phyloP scores from a whole-genome alignment of 2,329 filamentous ascomycete genomes.

The Cercospora sp. region DNA sequence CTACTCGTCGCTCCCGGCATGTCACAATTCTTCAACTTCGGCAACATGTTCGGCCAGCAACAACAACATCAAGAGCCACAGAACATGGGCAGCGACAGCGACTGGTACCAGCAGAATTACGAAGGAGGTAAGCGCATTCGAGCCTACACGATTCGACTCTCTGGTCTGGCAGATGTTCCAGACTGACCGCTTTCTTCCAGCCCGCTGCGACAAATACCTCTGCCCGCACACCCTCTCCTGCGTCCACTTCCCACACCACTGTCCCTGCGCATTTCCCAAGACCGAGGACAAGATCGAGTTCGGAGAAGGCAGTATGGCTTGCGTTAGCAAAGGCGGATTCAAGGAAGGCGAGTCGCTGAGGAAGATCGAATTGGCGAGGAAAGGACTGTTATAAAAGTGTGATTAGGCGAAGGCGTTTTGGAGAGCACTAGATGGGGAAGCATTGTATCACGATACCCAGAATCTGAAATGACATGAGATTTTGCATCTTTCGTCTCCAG shows the following conservation, averaged over 20 bases:
- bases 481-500: background rate
- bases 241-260: conserved; percentile 95
- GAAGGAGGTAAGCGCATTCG: conserved; percentile 58
- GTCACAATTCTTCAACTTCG: conserved; percentile 90
- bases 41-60: conserved; percentile 83
- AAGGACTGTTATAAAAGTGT: conserved; percentile 64
- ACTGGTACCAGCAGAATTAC: conserved; percentile 73
- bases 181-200: conserved; percentile 44
- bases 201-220: conserved; percentile 89
- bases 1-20: conserved; percentile 60
- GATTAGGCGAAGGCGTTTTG: background rate
- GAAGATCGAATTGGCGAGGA: conserved; percentile 78
- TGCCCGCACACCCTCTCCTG: conserved; percentile 93
- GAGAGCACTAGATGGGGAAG: background rate
- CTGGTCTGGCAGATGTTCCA: background rate
- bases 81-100: conserved; percentile 81
- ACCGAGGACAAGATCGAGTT: conserved; percentile 68
- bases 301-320: conserved; percentile 71
- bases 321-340: conserved; percentile 74
- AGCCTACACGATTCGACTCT: too few species aligned
- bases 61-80: conserved; percentile 64
- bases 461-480: background rate
- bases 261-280: conserved; percentile 78
- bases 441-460: conserved; percentile 6
- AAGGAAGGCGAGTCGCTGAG: conserved; percentile 68